Conservation (phyloP, 495 filamentous ascomycete genomes). For the Hypoxylon fuscum region DNA sequence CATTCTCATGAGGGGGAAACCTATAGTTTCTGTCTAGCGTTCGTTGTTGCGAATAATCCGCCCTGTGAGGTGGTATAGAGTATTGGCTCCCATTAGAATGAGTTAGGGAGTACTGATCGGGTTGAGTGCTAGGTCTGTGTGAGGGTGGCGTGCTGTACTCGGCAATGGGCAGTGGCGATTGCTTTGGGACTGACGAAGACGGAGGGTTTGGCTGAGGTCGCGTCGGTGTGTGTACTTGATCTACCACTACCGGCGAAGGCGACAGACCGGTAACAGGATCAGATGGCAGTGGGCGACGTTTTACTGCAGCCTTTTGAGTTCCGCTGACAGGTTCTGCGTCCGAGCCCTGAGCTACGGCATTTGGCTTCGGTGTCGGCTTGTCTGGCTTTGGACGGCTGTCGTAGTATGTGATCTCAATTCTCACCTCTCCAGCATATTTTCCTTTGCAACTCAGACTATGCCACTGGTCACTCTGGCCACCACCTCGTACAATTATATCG, state of each 20-base stretch:
- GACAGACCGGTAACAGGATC: slow-evolving; percentile 68
- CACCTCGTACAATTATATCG: slow-evolving; percentile 81
- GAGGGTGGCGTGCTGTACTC: slow-evolving; percentile 56
- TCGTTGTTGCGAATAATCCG: slow-evolving; percentile 46
- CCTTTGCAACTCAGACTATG: slow-evolving; percentile 84
- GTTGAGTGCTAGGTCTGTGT: slow-evolving; percentile 43
- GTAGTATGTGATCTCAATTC: slow-evolving; percentile 96
- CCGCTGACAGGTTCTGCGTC: slow-evolving; percentile 22
- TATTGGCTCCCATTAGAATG: slow-evolving; percentile 42
- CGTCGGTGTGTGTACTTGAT: slow-evolving; percentile 52
- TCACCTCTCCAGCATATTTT: slow-evolving; percentile 93
- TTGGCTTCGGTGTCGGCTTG: slow-evolving; percentile 64
- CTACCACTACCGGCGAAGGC: slow-evolving; percentile 47
- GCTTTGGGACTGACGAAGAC: slow-evolving; percentile 44
- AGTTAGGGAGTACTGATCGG: slow-evolving; percentile 42
- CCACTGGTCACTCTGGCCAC: slow-evolving; percentile 93
- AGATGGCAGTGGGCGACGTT: slow-evolving; percentile 80
- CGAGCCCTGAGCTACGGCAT: slow-evolving; percentile 50
- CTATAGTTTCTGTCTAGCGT: slow-evolving; percentile 45
- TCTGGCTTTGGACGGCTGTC: slow-evolving; percentile 85
- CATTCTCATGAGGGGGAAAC: slow-evolving; percentile 45
- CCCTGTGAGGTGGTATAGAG: slow-evolving; percentile 42
- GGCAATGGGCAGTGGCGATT: slow-evolving; percentile 51
- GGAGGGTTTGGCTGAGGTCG: slow-evolving; percentile 51
- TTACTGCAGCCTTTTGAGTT: slow-evolving; percentile 63